Base-by-base conservation (phyloP, 805 yeast genomes). In the Hanseniaspora vineae region DNA sequence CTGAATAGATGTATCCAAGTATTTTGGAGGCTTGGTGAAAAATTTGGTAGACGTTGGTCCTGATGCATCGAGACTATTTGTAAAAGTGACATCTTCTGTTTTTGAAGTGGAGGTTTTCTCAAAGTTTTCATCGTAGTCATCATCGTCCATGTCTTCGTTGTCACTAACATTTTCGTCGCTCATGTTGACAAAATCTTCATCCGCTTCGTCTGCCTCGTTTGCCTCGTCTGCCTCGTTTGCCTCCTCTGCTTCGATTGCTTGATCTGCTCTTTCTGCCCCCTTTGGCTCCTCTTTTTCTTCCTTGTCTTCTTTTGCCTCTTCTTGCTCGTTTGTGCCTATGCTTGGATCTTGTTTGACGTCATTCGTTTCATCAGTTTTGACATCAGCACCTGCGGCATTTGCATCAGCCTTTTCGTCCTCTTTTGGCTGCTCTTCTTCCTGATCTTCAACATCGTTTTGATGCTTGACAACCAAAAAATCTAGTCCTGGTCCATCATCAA, bases 21-120 rank as follows among this genome's bases (percentile, higher is more conserved):
- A 64, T 14, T 65, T 60, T 2, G 99, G 99, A 59, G 87, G 81
- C 42, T 76, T 78, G 42, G 72, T 76, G 63, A 87, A 77, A 59
- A 78, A 84, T 18, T 61, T 61, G 17, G 56, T 45, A 5, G 48
- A 44, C 19, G 2, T 45, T n/a, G 48, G 47, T 14, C 46, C 48
- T 32, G 42, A 33, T 11, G 6, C 6, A 15, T 45, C 37, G 56
- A 51, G 29, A 51, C 49, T 15, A 50, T 56, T 3, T 53, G 35
- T 46, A 50, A n/a, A 43, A 3, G 50, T 39, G 10, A 48, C 14
- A 13, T 42, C 13, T 19, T 13, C 19, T 37, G 18, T 4, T 33
- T 33, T 10, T 6, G 47, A 46, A 14, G 51, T 45, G n/a, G 42
- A 17, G 12, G 48, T 39, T 20, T 50, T 58, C 61, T 42, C 65